These are phyloP conservation scores for Exophiala alcalophila DNA, from an alignment of 2,329 filamentous ascomycete genomes.

Conservation along the genomic window DNA sequence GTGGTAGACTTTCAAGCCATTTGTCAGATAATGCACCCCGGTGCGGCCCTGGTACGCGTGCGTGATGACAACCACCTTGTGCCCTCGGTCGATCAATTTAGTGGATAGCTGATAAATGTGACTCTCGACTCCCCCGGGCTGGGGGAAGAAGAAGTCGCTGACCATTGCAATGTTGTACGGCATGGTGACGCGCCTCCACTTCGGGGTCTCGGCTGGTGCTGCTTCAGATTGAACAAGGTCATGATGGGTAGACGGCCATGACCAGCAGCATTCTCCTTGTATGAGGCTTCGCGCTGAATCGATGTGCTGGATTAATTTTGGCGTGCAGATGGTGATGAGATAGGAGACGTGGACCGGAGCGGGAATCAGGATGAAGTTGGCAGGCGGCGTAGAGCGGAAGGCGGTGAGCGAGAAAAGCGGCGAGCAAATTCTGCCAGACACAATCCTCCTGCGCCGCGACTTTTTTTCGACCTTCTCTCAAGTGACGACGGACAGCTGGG, in stretches of 20 bases:
- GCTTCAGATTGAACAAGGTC: not conserved
- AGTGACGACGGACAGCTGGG: too few species aligned
- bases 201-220: not conserved
- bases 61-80: conserved; percentile 97
- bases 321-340: not conserved
- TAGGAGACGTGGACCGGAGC: not conserved
- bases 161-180: conserved; percentile 83
- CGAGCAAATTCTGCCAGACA: conserved; percentile 12
- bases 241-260: not conserved
- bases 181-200: conserved; percentile 44
- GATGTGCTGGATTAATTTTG: not conserved
- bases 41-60: conserved; percentile 90
- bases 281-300: too few species aligned
- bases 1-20: conserved; percentile 97
- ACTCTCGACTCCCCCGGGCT: conserved; percentile 93
- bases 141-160: conserved; percentile 98
- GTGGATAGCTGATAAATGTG: conserved; percentile 97
- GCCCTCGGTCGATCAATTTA: conserved; percentile 94
- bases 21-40: conserved; percentile 91
- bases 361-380: too few species aligned
- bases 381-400: not conserved
- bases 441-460: too few species aligned
- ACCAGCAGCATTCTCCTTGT: too few species aligned
- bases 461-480: too few species aligned
- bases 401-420: too few species aligned